A percentile compares a stretch with the other conserved stretches of the same genome.
phyloP scores from a whole-genome alignment of 225 moss, liverwort and hornwort genomes.

The Antitrichia curtipendula region DNA sequence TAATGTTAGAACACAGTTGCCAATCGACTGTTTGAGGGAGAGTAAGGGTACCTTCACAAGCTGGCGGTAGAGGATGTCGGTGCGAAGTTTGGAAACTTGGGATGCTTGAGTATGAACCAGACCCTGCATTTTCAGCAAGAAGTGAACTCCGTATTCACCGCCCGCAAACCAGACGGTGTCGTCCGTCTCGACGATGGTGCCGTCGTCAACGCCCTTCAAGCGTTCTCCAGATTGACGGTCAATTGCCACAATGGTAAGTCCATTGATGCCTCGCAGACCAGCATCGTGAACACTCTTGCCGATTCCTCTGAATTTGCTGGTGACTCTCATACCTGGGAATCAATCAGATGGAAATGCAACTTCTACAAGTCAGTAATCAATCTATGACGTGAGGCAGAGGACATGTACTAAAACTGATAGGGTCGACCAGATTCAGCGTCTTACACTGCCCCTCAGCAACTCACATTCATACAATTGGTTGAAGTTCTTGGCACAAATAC shows the following conservation, averaged over 20 bases:
- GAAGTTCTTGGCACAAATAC: not conserved
- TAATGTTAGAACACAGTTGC: not conserved
- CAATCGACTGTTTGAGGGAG: not conserved
- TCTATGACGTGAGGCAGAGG: not conserved
- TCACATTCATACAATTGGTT: not conserved
- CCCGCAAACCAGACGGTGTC: conserved; percentile 2
- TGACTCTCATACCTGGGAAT: conserved; percentile 2
- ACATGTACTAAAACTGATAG: not conserved
- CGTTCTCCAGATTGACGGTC: conserved; percentile 4
- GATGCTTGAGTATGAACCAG: conserved; percentile 13
- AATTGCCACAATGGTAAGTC: conserved; percentile 3
- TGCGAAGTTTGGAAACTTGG: conserved; percentile 4
- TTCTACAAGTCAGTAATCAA: not conserved
- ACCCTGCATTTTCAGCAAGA: conserved; percentile 6
- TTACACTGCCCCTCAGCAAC: not conserved
- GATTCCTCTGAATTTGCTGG: not conserved
- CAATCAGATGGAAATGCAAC: not conserved
- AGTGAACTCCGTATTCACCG: not conserved
- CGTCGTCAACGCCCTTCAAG: not conserved
- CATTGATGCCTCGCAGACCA: conserved; percentile 13
- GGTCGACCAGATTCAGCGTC: not conserved
- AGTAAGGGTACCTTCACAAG: conserved; percentile 3
- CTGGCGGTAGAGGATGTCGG: conserved; percentile 12
- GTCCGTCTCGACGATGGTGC: not conserved
- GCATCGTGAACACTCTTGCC: conserved; percentile 10